These are phyloP conservation scores for Leccinum arenicola DNA, from an alignment of 768 basidiomycete species.

Conservation along the genomic window DNA sequence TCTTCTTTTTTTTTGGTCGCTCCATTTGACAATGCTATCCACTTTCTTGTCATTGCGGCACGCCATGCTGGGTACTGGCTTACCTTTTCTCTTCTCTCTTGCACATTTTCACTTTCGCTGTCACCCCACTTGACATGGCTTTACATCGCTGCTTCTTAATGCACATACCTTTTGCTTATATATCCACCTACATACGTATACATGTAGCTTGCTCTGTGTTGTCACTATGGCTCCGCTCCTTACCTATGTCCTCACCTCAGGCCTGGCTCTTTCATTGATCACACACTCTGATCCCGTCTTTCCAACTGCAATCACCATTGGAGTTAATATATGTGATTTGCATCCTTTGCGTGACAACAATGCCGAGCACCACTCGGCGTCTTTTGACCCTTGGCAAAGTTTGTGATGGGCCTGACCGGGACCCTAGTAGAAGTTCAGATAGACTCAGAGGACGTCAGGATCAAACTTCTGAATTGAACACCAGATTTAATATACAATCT, in stretches of 20 bases:
- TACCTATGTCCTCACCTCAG: slow-evolving; percentile 1
- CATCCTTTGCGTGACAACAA: not conserved
- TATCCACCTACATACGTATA: not conserved
- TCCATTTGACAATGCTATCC: slow-evolving; percentile 2
- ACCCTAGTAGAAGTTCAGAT: not conserved
- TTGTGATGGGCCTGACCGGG: not conserved
- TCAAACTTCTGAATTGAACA: not conserved
- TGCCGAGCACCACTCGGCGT: not conserved
- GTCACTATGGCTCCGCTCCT: not conserved
- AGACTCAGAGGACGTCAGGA: not conserved
- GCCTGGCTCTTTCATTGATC: not conserved
- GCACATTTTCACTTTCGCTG: not conserved
- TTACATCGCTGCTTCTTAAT: not conserved
- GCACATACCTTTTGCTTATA: not conserved
- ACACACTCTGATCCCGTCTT: not conserved
- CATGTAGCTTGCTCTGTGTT: slow-evolving; percentile 7
- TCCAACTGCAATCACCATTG: not conserved
- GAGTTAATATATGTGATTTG: not conserved
- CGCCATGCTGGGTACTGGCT: slow-evolving; percentile 16
- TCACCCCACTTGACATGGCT: slow-evolving; percentile 19
- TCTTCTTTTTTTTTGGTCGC: not conserved
- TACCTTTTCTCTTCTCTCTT: slow-evolving; percentile 4
- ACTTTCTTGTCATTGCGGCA: slow-evolving; percentile 4
- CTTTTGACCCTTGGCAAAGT: not conserved
- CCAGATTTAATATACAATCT: not conserved